Evolutionary conservation across 2,329 filamentous ascomycete genomes (phyloP).

Genomic region (Aspergillus fructus): DNA sequence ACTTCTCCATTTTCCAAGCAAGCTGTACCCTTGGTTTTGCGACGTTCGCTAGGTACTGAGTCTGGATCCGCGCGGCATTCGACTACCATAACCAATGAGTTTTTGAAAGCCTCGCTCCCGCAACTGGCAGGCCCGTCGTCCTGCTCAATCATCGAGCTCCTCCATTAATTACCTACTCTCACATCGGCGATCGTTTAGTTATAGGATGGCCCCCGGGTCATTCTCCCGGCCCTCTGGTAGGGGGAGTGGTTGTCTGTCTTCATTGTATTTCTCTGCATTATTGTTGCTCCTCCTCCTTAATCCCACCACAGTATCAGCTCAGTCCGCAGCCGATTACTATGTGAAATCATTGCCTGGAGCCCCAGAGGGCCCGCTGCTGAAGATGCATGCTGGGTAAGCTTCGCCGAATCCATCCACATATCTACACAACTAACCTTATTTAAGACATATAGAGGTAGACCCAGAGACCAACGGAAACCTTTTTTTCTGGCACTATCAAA

Average conservation of each 20-base stretch:
- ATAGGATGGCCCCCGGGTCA: slow-evolving; percentile 22
- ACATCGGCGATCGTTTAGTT: not conserved
- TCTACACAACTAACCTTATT: not conserved
- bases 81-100: slow-evolving; percentile 4
- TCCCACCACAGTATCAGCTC: slow-evolving; percentile 33
- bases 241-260: slow-evolving; percentile 10
- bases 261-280: slow-evolving; percentile 19
- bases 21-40: not conserved
- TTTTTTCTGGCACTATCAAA: slow-evolving; percentile 98
- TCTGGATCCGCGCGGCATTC: not conserved
- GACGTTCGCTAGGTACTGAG: not conserved
- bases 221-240: slow-evolving; percentile 15
- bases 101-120: not conserved
- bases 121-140: slow-evolving; percentile 2
- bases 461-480: slow-evolving; percentile 85
- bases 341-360: slow-evolving; percentile 81
- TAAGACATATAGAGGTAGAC: slow-evolving; percentile 85
- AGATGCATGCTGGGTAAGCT: slow-evolving; percentile 96
- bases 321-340: slow-evolving; percentile 82
- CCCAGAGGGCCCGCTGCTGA: slow-evolving; percentile 74
- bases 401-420: not conserved
- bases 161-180: not conserved
- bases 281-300: slow-evolving; percentile 28
- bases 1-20: not conserved
- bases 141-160: not conserved